Evolutionary conservation across 768 basidiomycete genomes (phyloP).

Genomic region (Leccinum subgranulosum): DNA sequence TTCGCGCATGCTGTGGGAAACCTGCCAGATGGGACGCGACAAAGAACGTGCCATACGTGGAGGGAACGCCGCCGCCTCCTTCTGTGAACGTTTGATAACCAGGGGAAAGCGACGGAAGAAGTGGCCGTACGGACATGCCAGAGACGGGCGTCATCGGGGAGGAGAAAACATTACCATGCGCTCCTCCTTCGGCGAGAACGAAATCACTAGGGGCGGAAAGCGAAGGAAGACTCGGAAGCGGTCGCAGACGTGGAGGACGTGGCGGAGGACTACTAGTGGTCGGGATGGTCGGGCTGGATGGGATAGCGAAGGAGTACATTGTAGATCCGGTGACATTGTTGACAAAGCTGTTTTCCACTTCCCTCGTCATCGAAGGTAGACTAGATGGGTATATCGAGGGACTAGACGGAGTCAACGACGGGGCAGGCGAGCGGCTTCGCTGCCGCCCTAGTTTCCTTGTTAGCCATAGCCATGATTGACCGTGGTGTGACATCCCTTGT

Average conservation of each 20-base stretch:
- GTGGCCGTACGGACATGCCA: too few relatives aligned
- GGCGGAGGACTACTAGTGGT: not conserved
- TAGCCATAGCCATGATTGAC: constrained; percentile 17
- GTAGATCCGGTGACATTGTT: constrained; percentile 15
- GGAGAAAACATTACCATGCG: too few relatives aligned
- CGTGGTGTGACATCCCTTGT: constrained; percentile 8
- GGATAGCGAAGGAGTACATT: not conserved
- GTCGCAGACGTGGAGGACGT: not conserved
- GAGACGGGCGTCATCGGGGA: too few relatives aligned
- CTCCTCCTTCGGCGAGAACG: too few relatives aligned
- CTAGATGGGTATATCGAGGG: constrained; percentile 51
- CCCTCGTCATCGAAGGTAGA: constrained; percentile 31
- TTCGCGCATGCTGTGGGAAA: not conserved
- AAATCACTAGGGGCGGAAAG: not conserved
- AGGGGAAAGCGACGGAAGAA: not conserved
- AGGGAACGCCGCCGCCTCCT: not conserved
- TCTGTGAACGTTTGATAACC: not conserved
- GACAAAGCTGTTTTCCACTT: constrained; percentile 5
- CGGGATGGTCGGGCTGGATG: not conserved
- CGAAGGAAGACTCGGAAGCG: too few relatives aligned
- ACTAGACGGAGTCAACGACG: constrained; percentile 41
- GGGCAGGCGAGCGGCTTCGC: not conserved
- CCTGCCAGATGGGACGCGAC: not conserved
- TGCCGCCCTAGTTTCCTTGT: constrained; percentile 12
- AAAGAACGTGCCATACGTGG: not conserved